A percentile compares a stretch with the other conserved stretches of the same genome.
Conservation (phyloP, 2,329 filamentous ascomycete genomes). For the Achaetomium macrosporum region DNA sequence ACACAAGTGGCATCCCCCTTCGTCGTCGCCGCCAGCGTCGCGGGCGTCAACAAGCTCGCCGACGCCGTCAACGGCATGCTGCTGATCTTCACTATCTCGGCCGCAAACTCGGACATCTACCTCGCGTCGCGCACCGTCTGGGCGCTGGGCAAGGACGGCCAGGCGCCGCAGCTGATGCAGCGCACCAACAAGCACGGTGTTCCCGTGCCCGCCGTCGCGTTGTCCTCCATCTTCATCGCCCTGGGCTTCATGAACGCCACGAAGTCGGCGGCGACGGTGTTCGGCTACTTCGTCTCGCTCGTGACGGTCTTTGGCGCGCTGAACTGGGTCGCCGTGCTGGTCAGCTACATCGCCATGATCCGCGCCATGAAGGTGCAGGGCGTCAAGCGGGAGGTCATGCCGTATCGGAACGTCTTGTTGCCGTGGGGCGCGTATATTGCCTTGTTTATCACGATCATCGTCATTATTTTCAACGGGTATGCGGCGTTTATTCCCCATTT, state of each 20-base stretch:
- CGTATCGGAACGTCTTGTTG: constrained; percentile 35
- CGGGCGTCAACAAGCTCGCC: constrained; percentile 45
- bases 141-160: constrained; percentile 35
- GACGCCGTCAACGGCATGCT: constrained; percentile 56
- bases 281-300: constrained; percentile 39
- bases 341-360: constrained; percentile 36
- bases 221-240: constrained; percentile 32
- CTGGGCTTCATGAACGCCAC: constrained; percentile 38
- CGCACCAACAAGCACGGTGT: constrained; percentile 34
- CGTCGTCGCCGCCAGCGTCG: constrained; percentile 47
- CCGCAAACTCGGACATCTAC: constrained; percentile 55
- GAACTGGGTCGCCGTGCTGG: constrained; percentile 39
- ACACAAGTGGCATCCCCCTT: constrained; percentile 45
- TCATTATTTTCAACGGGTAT: constrained; percentile 61
- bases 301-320: constrained; percentile 39
- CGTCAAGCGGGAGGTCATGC: constrained; percentile 30
- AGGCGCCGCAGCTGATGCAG: constrained; percentile 34
- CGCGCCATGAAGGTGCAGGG: constrained; percentile 34
- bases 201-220: constrained; percentile 35
- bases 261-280: constrained; percentile 33
- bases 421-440: constrained; percentile 36
- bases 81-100: constrained; percentile 53
- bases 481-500: constrained; percentile 58
- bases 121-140: constrained; percentile 37
- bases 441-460: constrained; percentile 28